Conservation (phyloP, 441 rosid genomes). For the Erysimum cheiri region DNA sequence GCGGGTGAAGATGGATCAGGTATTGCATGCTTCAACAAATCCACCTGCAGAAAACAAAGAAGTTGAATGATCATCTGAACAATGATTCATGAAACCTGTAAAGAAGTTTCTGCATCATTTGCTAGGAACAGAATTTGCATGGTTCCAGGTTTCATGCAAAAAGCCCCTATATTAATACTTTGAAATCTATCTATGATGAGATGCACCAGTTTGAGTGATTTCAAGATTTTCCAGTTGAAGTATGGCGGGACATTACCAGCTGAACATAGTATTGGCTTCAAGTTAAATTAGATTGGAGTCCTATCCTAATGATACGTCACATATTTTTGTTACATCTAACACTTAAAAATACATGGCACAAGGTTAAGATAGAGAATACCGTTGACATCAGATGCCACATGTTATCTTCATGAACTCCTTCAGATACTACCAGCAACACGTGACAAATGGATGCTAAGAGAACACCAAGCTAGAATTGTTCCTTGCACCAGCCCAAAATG, state of each 20-base stretch:
- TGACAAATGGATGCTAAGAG: slow-evolving; percentile 81
- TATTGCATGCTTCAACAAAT: slow-evolving; percentile 80
- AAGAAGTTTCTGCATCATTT: slow-evolving; percentile 1
- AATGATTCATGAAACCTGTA: neutral
- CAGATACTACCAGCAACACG: slow-evolving; percentile 77
- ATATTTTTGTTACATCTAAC: neutral
- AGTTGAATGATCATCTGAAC: neutral
- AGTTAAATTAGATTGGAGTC: neutral
- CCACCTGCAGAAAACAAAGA: slow-evolving; percentile 57
- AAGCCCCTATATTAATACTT: slow-evolving; percentile 1
- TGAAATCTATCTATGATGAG: neutral
- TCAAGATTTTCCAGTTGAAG: neutral
- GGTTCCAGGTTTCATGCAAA: neutral
- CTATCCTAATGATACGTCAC: neutral
- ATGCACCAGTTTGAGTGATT: neutral
- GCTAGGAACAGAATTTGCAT: slow-evolving; percentile 2
- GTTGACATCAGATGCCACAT: slow-evolving; percentile 72
- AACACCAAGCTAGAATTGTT: slow-evolving; percentile 73
- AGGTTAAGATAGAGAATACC: slow-evolving; percentile 51
- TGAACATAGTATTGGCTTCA: slow-evolving; percentile 2
- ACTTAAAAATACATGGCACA: slow-evolving; percentile 3
- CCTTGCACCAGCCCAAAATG: slow-evolving; percentile 58
- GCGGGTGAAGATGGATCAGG: slow-evolving; percentile 76
- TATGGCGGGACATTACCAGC: neutral
- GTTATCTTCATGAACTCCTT: slow-evolving; percentile 69